A percentile compares a stretch with the other conserved stretches of the same genome.
These are phyloP conservation scores for Eucalyptus curtisii DNA, from an alignment of 345 rosid genomes.

Conservation along the genomic window DNA sequence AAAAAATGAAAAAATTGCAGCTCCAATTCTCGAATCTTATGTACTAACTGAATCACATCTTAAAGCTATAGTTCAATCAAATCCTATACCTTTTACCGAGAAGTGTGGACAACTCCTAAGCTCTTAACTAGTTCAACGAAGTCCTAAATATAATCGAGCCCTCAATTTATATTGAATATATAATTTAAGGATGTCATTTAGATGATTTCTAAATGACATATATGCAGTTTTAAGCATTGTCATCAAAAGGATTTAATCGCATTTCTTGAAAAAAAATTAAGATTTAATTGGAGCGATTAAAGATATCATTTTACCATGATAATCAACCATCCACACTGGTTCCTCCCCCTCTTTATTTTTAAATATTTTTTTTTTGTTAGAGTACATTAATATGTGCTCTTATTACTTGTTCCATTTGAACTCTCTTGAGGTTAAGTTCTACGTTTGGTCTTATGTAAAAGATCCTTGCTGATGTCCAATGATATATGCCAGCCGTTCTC, in stretches of 20 bases:
- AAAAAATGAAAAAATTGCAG: neutral
- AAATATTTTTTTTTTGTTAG: neutral
- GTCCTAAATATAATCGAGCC: neutral
- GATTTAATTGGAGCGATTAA: too few species aligned
- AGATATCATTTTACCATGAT: neutral
- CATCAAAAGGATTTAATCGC: neutral
- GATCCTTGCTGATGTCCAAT: neutral
- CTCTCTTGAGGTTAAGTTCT: neutral
- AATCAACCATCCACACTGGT: neutral
- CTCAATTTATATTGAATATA: neutral
- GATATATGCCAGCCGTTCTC: neutral
- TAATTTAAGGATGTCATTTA: neutral
- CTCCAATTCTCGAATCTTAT: neutral
- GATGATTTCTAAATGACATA: neutral
- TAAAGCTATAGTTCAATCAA: neutral
- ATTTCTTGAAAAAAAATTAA: too few species aligned
- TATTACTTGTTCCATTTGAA: neutral
- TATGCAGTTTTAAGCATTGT: neutral
- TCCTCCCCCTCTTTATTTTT: neutral
- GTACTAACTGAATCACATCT: neutral
- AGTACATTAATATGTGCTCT: neutral
- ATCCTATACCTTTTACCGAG: neutral
- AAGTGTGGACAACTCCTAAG: neutral
- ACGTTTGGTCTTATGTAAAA: neutral
- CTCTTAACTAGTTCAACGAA: rapidly evolving